Base-by-base conservation (phyloP, 805 yeast species). In the Lipomyces japonicus region DNA sequence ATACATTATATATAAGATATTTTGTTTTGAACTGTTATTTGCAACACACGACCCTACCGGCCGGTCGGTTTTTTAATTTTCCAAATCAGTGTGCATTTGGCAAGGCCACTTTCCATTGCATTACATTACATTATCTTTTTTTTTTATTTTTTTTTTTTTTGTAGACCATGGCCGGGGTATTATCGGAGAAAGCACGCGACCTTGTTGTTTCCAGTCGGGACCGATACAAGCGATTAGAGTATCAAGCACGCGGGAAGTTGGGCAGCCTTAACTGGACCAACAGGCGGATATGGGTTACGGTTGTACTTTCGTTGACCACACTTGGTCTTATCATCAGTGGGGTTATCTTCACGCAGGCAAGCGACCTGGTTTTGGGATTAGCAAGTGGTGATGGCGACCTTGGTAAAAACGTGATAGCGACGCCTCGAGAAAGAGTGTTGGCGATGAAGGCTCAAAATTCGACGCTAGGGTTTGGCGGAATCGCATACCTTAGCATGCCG, bases 401-500 rank as follows among this genome's bases (percentile, higher is more conserved):
- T n/a, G n/a, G n/a, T n/a, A n/a, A n/a, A n/a, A n/a, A n/a, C n/a
- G 10, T 34, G 7, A 14, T 6, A 34, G 21, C 37, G 9, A 34
- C 37, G n/a, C 16, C 19, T 6, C 19, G 19, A 18, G 16, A 14
- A 14, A 34, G 37, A 14, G 7, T 6, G 21, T 25, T 44, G 10
- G 47, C 34, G 7, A 19, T 16, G 3, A 19, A 5, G 18, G 48
- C 48, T 12, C 44, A 25, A 19, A 50, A 50, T 39, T 34, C 39
- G 12, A 26, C 54, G 18, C 45, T 50, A 23, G 54, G 50, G 14
- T 50, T 50, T 21, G 54, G 54, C 31, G 44, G 31, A 23, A 35
- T 50, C 6, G 36, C 46, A 10, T 46, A 46, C 21, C 38, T 50
- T 24, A 39, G 46, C 39, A 41, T 50, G 54, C 54, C 54, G 30